These are phyloP conservation scores for Plasmodium vinckei DNA, from an alignment of 169 alveolate genomes.

Conservation along the genomic window DNA sequence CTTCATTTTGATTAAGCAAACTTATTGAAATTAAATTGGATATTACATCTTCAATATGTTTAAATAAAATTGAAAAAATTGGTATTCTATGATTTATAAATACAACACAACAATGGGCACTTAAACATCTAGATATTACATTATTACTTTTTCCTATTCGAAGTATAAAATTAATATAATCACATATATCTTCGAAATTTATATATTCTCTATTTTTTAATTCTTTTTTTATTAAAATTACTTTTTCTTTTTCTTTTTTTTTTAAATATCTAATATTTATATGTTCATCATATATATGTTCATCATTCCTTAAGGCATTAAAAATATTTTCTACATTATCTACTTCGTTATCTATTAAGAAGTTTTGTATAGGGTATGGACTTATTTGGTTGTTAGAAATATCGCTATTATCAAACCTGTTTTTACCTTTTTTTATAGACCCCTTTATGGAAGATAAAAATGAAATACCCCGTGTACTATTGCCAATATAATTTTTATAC, in stretches of 20 bases:
- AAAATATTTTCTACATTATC: conserved; percentile 24
- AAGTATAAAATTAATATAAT: conserved; percentile 59
- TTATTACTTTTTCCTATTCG: conserved; percentile 72
- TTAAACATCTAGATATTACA: conserved; percentile 42
- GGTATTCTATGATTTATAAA: conserved; percentile 74
- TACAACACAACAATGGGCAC: conserved; percentile 69
- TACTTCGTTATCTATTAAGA: conserved; percentile 7
- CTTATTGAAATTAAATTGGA: conserved; percentile 17
- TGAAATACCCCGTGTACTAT: conserved; percentile 26
- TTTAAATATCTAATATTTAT: conserved; percentile 47
- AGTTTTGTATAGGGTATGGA: not conserved
- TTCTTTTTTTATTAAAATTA: conserved; percentile 47
- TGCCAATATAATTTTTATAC: conserved; percentile 59
- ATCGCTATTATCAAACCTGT: not conserved
- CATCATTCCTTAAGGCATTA: conserved; percentile 26
- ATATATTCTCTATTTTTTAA: conserved; percentile 63
- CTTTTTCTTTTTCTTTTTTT: conserved; percentile 48
- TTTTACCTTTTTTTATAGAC: not conserved
- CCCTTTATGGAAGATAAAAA: conserved; percentile 26
- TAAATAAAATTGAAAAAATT: conserved; percentile 49
- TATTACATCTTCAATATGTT: conserved; percentile 29
- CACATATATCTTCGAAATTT: conserved; percentile 73
- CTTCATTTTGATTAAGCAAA: not conserved
- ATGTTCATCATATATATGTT: conserved; percentile 41
- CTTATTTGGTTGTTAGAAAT: not conserved